Evolutionary conservation across 2,329 filamentous ascomycete genomes (phyloP), one percentile per base, ranked within the genome.

Genomic region (Xylariaceae sp.): DNA sequence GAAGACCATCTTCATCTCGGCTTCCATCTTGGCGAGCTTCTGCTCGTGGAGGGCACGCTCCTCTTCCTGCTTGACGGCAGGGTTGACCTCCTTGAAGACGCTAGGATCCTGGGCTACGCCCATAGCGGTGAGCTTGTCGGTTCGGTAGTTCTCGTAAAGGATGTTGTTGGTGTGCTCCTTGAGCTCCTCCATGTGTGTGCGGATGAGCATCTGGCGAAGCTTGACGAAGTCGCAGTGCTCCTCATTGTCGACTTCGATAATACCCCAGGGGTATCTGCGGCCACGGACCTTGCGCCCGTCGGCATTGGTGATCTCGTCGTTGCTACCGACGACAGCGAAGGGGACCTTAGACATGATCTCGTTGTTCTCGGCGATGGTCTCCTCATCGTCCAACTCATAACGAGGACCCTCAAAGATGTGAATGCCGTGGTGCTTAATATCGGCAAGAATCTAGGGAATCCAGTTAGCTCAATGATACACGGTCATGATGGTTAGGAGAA

Each of bases 1-100:
- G 91, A 99, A 99, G 69, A 99, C 94, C 90, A 97, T 96, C 90
- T 99, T 99, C 94, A 99, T 99, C 78, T 99, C 94, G 73, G 92
- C 87, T 79, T 99, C 94, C 94, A 99, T 99, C 90, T 99, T 99
- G 77, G 93, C 91, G 70, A 99, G 90, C 84, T 99, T 99, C 84
- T 97, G 92, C 80, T 99, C 94, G 84, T 99, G 94, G 69, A 99
- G 83, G 65, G 90, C 88, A 72, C 94, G 91, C 83, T 99, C 94
- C 80, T 99, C 94, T 77, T 99, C 94, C 80, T 99, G 94, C 88
- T 99, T 99, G 79, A 97, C 94, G 51, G 94, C 93, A 65, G 94
- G 94, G 85, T 99, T 99, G 83, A 99, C 92, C 87, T 99, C 94
- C 86, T 99, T 99, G 90, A 99, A 99, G 70, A 99, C 94, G 75